Evolutionary conservation across 106 monocot species (phyloP).

Genomic region (Allium sativum): DNA sequence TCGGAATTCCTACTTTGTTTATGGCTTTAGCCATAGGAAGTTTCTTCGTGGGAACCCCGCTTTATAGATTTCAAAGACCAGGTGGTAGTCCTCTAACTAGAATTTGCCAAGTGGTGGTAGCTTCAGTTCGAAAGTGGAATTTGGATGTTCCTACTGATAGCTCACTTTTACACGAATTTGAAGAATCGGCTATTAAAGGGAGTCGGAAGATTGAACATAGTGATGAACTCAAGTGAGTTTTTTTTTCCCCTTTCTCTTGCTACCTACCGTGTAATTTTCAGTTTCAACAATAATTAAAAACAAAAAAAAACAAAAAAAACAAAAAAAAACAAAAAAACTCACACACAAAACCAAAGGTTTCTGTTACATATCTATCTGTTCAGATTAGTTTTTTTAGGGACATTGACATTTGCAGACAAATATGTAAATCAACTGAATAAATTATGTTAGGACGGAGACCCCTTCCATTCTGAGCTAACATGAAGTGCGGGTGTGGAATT

Average conservation of each 20-base stretch:
- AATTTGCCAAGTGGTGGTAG: constrained; percentile 78
- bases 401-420: too few species aligned
- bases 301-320: too few species aligned
- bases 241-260: neutral
- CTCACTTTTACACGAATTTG: constrained; percentile 60
- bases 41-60: constrained; percentile 53
- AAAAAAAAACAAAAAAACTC: too few species aligned
- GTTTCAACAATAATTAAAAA: too few species aligned
- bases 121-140: constrained; percentile 59
- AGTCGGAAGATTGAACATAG: constrained; percentile 83
- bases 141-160: constrained; percentile 44
- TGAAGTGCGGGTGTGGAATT: too few species aligned
- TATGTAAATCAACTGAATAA: too few species aligned
- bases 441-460: too few species aligned
- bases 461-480: too few species aligned
- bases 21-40: constrained; percentile 70
- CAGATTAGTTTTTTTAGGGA: too few species aligned
- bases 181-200: constrained; percentile 79
- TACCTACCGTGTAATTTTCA: too few species aligned
- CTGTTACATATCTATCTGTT: too few species aligned
- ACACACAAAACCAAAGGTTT: too few species aligned
- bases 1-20: constrained; percentile 91
- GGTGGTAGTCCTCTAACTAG: constrained; percentile 85
- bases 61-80: constrained; percentile 77
- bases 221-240: constrained; percentile 46